These are phyloP conservation scores for Eucalyptus leucophloia DNA, from an alignment of 345 rosid genomes.

Conservation along the genomic window DNA sequence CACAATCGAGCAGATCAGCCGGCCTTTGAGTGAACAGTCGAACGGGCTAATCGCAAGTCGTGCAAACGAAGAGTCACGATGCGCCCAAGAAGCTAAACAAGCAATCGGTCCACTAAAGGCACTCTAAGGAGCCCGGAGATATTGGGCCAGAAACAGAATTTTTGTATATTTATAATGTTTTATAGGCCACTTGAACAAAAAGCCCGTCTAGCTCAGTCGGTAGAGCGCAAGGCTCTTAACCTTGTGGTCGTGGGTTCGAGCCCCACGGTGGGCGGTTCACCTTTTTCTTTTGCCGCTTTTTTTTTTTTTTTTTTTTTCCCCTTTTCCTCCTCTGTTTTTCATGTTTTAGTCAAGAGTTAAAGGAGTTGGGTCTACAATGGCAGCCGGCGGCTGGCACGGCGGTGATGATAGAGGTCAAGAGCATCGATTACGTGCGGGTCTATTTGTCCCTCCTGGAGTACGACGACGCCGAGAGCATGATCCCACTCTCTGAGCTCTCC, in stretches of 20 bases:
- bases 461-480: conserved; percentile 91
- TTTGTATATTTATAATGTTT: rapidly evolving
- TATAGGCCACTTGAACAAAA: rapidly evolving
- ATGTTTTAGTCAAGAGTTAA: not conserved
- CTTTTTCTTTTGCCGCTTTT: rapidly evolving
- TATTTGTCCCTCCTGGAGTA: conserved; percentile 78
- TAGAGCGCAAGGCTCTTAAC: conserved; percentile 15
- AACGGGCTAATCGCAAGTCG: not conserved
- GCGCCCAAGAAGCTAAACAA: not conserved
- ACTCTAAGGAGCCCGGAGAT: not conserved
- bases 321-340: not conserved
- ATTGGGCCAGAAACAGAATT: rapidly evolving
- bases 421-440: conserved; percentile 86
- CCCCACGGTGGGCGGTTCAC: not conserved
- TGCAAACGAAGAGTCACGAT: not conserved
- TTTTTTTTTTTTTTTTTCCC: not conserved
- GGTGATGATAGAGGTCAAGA: conserved; percentile 93
- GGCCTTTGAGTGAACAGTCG: not conserved
- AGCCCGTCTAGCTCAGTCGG: conserved; percentile 12
- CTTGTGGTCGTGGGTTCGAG: conserved; percentile 21
- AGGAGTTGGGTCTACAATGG: not conserved
- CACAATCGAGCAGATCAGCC: not conserved
- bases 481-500: conserved; percentile 90
- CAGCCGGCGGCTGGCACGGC: conserved; percentile 71
- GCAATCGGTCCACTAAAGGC: not conserved